A percentile compares a stretch with the other conserved stretches of the same genome.
Conservation (phyloP, 495 filamentous ascomycete genomes). For the Cudoniella acicularis region DNA sequence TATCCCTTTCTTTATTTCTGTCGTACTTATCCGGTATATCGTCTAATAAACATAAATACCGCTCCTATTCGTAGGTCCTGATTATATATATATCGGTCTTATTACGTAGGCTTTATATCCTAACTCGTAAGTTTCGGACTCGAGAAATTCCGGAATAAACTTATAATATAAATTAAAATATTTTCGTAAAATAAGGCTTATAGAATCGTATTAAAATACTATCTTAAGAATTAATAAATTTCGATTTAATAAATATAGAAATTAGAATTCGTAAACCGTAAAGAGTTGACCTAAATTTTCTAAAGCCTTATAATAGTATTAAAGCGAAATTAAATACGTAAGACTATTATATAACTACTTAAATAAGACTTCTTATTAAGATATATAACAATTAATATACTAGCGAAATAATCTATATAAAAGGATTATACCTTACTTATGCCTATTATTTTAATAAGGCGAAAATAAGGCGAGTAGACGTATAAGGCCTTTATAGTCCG, state of each 20-base stretch:
- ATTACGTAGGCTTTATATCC: slow-evolving; percentile 1
- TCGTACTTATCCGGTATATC: slow-evolving; percentile 1
- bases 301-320: not conserved
- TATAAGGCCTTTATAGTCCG: not conserved
- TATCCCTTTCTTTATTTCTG: not conserved
- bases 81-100: slow-evolving; percentile 4
- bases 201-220: slow-evolving; percentile 4
- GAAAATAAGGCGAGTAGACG: not conserved
- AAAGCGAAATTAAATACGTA: not conserved
- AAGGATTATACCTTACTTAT: not conserved
- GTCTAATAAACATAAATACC: slow-evolving; percentile 2
- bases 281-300: not conserved
- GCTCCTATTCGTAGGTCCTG: not conserved
- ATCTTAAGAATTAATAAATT: slow-evolving; percentile 1
- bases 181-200: slow-evolving; percentile 2
- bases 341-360: not conserved
- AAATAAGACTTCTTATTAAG: not conserved
- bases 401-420: not conserved
- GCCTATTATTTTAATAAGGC: not conserved
- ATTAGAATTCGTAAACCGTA: slow-evolving; percentile 3
- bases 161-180: slow-evolving; percentile 2
- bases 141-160: slow-evolving; percentile 2
- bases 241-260: not conserved
- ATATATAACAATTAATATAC: not conserved
- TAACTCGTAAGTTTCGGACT: not conserved